Evolutionary conservation across 208 protist species (phyloP), one percentile per base, ranked within the genome.

Genomic region (Wallacemonas sp.): DNA sequence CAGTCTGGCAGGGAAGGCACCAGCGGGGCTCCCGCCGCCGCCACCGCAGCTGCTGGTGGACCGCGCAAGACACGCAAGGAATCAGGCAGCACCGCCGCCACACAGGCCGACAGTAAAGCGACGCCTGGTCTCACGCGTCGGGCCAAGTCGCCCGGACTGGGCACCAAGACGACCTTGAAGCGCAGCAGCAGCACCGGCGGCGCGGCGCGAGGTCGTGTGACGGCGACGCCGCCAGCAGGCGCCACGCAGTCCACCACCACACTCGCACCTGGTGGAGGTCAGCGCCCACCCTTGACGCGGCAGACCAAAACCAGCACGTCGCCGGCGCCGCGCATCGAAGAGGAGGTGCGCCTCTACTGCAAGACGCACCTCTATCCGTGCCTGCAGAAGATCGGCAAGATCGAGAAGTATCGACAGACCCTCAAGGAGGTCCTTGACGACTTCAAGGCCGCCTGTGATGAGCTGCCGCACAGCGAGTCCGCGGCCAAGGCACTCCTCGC

Each of bases 281-380:
- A 58, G 32, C 52, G 52, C 14, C 52, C 52, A 14, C 52, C 52
- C 9, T 29, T 58, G 30, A 58, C 68, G 41, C 68, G 23, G 6
- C 9, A 6, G 6, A 41, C 9, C 47, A 43, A 46, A 30, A 19
- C 48, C 67, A 65, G 14, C 17, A 12, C 36, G 1, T 36, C 54
- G 1, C 27, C 46, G 61, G 26, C 30, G 9, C 8, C 23, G 38
- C 32, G 57, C 60, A 4, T 58, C 19, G 52, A 58, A 21, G 72
- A 89, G 23, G 57, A 65, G 1, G 71, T 92, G 58, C 46, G 65
- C 16, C 48, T 47, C 23, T 92, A 87, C 76, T 90, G 89, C 70
- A 70, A 78, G 11, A 67, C 80, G 33, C 76, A 85, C 47, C 72
- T 88, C 55, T 72, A 81, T 34, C 79, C 82, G 17, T 81, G 81